Conservation (phyloP, 208 protist species). For the Acanthamoeba royreba region DNA sequence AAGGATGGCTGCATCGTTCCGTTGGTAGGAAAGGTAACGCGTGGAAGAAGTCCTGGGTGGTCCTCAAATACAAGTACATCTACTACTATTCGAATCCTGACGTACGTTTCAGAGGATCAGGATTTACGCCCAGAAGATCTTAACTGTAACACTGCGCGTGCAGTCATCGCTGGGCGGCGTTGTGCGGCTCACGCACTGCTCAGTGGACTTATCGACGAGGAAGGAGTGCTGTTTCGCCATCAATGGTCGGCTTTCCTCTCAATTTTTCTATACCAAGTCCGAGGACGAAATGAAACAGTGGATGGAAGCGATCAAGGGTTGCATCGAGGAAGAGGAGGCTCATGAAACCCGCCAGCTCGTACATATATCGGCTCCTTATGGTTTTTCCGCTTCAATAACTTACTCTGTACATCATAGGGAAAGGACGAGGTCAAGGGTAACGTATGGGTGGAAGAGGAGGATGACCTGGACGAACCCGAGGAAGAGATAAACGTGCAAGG, state of each 20-base stretch:
- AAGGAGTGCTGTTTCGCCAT: conserved; percentile 34
- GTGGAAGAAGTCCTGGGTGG: conserved; percentile 36
- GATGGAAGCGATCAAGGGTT: not conserved
- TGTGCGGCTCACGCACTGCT: conserved; percentile 32
- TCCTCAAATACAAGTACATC: conserved; percentile 22
- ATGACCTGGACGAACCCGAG: not conserved
- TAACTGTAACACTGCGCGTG: not conserved
- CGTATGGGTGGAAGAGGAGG: conserved; percentile 12
- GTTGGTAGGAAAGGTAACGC: not conserved
- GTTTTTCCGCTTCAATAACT: not conserved
- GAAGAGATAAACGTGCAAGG: not conserved
- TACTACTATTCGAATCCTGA: conserved; percentile 32
- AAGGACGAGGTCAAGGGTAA: conserved; percentile 36
- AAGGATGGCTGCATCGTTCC: not conserved
- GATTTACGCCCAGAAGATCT: not conserved
- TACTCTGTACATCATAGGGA: not conserved
- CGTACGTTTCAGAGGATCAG: not conserved
- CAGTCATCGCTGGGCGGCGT: not conserved
- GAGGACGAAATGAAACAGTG: not conserved
- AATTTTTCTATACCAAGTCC: conserved; percentile 4
- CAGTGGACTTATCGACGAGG: not conserved
- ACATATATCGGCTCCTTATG: not conserved
- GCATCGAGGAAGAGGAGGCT: conserved; percentile 23
- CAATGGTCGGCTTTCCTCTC: conserved; percentile 2
- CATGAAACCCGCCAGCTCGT: conserved; percentile 2